Conservation (phyloP, 345 rosid genomes). For the Angophora floribunda region DNA sequence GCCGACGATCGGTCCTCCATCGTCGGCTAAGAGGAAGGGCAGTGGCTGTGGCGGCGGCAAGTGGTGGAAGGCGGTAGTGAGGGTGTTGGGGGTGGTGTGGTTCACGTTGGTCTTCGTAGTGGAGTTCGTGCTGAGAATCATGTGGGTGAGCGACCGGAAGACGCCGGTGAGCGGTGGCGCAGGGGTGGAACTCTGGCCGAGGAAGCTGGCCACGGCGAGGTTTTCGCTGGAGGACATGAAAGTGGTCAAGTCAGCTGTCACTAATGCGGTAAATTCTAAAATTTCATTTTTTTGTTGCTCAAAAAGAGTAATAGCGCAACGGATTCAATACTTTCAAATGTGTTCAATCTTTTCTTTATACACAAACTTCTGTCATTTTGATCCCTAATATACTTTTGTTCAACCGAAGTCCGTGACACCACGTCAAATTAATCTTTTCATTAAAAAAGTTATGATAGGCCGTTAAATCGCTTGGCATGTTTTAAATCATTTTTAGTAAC, state of each 20-base stretch:
- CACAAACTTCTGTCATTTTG: no score
- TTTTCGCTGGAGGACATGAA: constrained; percentile 47
- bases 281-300: no score
- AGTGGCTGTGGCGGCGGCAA: neutral
- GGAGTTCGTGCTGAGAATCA: constrained; percentile 14
- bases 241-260: constrained; percentile 21
- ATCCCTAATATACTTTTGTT: no score
- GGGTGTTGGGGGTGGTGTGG: constrained; percentile 12
- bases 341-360: no score
- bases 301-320: accelerated
- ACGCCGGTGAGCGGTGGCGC: constrained; percentile 34
- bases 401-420: no score
- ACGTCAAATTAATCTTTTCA: no score
- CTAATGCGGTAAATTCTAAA: constrained; percentile 17
- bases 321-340: no score
- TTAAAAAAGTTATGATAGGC: no score
- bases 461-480: no score
- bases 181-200: constrained; percentile 58
- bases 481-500: no score
- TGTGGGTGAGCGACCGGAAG: constrained; percentile 19
- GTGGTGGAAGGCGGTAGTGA: neutral
- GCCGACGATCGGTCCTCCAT: neutral
- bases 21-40: neutral
- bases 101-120: constrained; percentile 14
- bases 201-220: constrained; percentile 39